Percentiles rank a stretch among this genome's conserved stretches.
phyloP scores from a whole-genome alignment of 305 asterid species.

The Fraxinus greggii region DNA sequence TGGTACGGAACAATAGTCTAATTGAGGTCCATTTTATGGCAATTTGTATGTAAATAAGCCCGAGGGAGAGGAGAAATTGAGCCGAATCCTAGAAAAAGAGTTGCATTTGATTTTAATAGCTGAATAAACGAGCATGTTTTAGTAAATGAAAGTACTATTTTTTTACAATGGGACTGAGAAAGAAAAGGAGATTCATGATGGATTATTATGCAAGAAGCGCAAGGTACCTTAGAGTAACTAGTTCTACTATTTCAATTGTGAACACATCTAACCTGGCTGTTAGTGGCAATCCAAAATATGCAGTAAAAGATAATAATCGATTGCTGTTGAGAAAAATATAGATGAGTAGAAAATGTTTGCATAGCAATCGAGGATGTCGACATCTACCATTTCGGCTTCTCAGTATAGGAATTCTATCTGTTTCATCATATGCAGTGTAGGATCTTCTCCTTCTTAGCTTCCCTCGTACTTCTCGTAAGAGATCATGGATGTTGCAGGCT shows the following conservation, averaged over 20 bases:
- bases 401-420: not conserved
- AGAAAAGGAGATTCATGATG: not conserved
- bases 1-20: not conserved
- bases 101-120: not conserved
- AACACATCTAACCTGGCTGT: not conserved
- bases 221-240: not conserved
- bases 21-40: not conserved
- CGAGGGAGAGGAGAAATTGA: not conserved
- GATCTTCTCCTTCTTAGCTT: not conserved
- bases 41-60: not conserved
- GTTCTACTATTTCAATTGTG: not conserved
- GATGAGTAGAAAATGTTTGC: not conserved
- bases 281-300: not conserved
- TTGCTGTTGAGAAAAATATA: not conserved
- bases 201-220: not conserved
- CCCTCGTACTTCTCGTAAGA: not conserved
- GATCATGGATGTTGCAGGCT: not conserved
- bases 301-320: not conserved
- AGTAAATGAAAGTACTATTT: too few relatives aligned
- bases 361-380: not conserved
- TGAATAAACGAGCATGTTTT: not conserved
- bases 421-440: not conserved
- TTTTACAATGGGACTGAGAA: too few relatives aligned
- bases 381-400: not conserved
- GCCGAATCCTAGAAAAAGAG: not conserved